A percentile compares a stretch with the other conserved stretches of the same genome.
These are phyloP conservation scores for Annulohypoxylon maeteangense DNA, from an alignment of 495 filamentous ascomycete species.

Conservation along the genomic window DNA sequence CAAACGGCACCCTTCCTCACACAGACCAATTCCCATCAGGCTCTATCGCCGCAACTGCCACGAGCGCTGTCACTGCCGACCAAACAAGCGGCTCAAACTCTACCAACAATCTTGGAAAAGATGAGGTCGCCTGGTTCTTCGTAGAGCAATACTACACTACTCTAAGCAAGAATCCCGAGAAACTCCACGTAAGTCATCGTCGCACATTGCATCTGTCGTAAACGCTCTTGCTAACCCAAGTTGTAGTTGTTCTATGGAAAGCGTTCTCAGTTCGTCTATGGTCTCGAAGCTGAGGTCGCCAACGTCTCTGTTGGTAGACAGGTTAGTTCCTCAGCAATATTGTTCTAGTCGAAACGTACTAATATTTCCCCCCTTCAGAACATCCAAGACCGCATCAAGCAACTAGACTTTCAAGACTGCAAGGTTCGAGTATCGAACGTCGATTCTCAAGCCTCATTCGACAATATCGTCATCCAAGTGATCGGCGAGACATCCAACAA, in stretches of 20 bases:
- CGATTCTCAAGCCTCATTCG: slow-evolving; percentile 90
- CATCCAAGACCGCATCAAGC: slow-evolving; percentile 93
- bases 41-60: slow-evolving; percentile 37
- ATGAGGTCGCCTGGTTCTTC: slow-evolving; percentile 98
- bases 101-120: slow-evolving; percentile 65
- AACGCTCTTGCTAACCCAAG: slow-evolving; percentile 4
- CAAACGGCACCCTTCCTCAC: slow-evolving; percentile 58
- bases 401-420: slow-evolving; percentile 94
- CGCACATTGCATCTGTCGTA: neutral
- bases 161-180: slow-evolving; percentile 91
- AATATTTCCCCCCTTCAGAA: slow-evolving; percentile 63
- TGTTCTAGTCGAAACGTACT: slow-evolving; percentile 4
- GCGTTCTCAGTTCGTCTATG: slow-evolving; percentile 82
- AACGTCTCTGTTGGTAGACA: slow-evolving; percentile 83
- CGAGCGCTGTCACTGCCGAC: slow-evolving; percentile 29
- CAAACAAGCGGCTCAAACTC: slow-evolving; percentile 31
- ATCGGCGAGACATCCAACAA: slow-evolving; percentile 98
- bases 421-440: slow-evolving; percentile 99
- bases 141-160: slow-evolving; percentile 99
- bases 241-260: slow-evolving; percentile 81
- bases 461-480: slow-evolving; percentile 95
- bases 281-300: slow-evolving; percentile 86
- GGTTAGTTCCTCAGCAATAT: slow-evolving; percentile 63
- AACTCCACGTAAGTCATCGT: slow-evolving; percentile 76
- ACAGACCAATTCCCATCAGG: slow-evolving; percentile 51